phyloP scores from a whole-genome alignment of 2,329 filamentous ascomycete genomes.

The Diaporthe nobilis region DNA sequence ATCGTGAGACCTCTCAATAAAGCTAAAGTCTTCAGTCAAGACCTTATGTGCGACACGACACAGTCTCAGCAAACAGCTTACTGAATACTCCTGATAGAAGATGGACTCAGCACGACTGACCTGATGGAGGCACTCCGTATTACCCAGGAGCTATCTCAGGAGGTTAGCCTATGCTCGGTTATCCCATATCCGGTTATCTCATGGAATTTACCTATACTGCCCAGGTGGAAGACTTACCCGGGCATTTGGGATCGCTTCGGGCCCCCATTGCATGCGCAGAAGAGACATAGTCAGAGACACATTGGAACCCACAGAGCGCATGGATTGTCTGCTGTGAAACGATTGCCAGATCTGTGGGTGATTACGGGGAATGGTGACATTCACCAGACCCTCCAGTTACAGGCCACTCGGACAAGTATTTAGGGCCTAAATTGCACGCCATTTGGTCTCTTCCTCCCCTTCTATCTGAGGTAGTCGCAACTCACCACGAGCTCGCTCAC shows the following conservation, averaged over 20 bases:
- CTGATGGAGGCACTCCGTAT: no score
- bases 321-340: background rate
- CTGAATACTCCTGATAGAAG: background rate
- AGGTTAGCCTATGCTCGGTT: background rate
- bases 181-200: background rate
- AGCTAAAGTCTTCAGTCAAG: no score
- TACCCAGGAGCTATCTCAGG: background rate
- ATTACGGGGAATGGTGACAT: background rate
- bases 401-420: background rate
- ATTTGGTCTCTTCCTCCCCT: background rate
- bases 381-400: background rate
- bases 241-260: no score
- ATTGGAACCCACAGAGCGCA: background rate
- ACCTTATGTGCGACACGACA: background rate
- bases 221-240: background rate
- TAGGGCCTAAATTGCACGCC: background rate
- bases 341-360: background rate
- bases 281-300: background rate
- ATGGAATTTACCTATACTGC: background rate
- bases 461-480: background rate
- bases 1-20: rapidly evolving
- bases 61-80: background rate
- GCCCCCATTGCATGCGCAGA: background rate
- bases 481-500: background rate
- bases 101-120: background rate